Evolutionary conservation across 2,329 filamentous ascomycete species (phyloP), one percentile per base, ranked within the genome.

Genomic region (Triangularia verruculosa): DNA sequence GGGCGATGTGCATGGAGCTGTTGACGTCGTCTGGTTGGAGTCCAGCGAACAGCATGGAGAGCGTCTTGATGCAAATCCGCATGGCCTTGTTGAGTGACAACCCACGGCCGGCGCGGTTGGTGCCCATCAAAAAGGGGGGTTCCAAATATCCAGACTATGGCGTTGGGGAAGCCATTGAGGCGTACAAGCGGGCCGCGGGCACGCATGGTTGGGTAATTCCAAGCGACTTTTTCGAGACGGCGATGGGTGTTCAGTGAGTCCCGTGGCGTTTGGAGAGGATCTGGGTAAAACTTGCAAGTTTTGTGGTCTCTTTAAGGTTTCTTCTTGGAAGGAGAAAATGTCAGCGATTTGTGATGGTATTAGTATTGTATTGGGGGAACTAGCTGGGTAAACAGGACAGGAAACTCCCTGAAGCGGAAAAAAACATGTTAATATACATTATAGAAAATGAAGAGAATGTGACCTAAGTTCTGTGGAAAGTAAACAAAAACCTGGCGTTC

Each of bases 21-120:
- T 81, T 97, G 66, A 96, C 93, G 1, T 92, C 89, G 74, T 85
- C 86, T 6, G 93, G 93, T 25, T 97, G 93, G 93, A 87, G 83
- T 22, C 87, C 90, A 0, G 87, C 84, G 1, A 86, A 83, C 58
- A 87, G 85, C 17, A 87, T 97, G 68, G 93, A 97, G 73, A 89
- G 86, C 59, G 87, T 97, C 2, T 78, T 97, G 13, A 74, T 96
- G 25, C 91, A 96, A 74, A 88, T 97, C 24, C 88, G 90, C 22
- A 78, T 96, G 77, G 91, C 91, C 0, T 84, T 97, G 13, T 86
- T 82, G 61, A 89, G 83, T 57, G 78, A 79, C 1, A 89, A 95
- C 0, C 91, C 89, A 0, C 77, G 74, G 51, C 91, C 92, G 0
- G 93, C 92, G 15, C 84, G 90, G n/a, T 78, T 97, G 12, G 13